These are phyloP conservation scores for Aspergillus aculeatus DNA, from an alignment of 2,329 filamentous ascomycete genomes.

Conservation along the genomic window DNA sequence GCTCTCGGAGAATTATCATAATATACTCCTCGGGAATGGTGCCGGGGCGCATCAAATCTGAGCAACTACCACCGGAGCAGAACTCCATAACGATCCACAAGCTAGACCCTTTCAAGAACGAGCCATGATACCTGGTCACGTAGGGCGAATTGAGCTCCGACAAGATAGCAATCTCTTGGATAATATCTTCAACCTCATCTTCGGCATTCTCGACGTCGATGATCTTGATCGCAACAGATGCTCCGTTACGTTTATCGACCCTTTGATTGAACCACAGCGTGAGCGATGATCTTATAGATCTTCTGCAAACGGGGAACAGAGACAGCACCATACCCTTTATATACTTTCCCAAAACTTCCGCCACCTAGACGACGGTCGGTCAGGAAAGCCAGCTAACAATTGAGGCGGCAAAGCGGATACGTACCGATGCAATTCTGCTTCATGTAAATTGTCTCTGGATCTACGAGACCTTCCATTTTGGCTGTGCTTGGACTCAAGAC, in stretches of 20 bases:
- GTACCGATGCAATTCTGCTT: constrained; percentile 86
- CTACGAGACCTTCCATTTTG: constrained; percentile 57
- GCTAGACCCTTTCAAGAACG: constrained; percentile 91
- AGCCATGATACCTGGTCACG: constrained; percentile 97
- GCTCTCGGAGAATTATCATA: constrained; percentile 86
- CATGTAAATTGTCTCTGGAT: constrained; percentile 89
- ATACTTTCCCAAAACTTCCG: constrained; percentile 97
- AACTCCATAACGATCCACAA: constrained; percentile 99
- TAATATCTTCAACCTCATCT: constrained; percentile 98
- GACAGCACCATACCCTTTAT: constrained; percentile 72
- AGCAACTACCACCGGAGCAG: constrained; percentile 93
- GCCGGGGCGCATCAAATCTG: constrained; percentile 92
- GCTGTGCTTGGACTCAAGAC: constrained; percentile 7
- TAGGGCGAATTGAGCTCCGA: constrained; percentile 94
- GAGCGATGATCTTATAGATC: background rate
- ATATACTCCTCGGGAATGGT: constrained; percentile 93
- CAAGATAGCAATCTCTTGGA: constrained; percentile 96
- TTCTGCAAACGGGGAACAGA: constrained; percentile 3
- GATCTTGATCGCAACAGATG: constrained; percentile 95
- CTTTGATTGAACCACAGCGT: constrained; percentile 43
- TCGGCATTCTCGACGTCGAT: constrained; percentile 99
- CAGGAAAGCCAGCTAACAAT: constrained; percentile 12
- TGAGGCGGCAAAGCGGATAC: constrained; percentile 23
- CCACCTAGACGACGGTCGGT: constrained; percentile 61
- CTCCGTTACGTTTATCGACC: constrained; percentile 88